Evolutionary conservation across 2,329 filamentous ascomycete species (phyloP), one percentile per base, ranked within the genome.

Genomic region (Niveomyces coronatus): DNA sequence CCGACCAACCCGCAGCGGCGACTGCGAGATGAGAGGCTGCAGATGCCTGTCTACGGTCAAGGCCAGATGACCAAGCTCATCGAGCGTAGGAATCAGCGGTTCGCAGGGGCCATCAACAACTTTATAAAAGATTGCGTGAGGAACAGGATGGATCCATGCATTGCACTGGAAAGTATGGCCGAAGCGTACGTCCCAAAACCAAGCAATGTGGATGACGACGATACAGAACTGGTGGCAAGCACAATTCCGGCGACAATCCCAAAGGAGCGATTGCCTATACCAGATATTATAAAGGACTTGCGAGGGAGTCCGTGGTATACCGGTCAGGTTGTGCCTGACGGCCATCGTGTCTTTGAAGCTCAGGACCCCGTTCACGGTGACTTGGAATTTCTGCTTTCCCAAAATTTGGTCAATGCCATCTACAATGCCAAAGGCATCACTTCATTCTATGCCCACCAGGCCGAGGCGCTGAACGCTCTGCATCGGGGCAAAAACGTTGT

Each of bases 341-440:
- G 91, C 0, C 87, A 95, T 62, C 76, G 88, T 23, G 84, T 94
- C 0, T 93, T 95, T 51, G 86, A 94, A 47, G 76, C 84, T 2
- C 88, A 94, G 51, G 75, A 81, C 46, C 69, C 89, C 0, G 72
- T 88, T 0, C 87, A 84, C 50, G 88, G 86, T 1, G 82, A 94
- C 29, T 68, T 98, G 34, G 74, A 82, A 19, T 98, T 96, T 53
- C 65, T 82, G 14, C 70, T 98, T 7, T 94, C 87, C 37, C 91
- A 98, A 55, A 75, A 84, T 46, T 64, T 98, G 35, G 88, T 98
- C n/a, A 94, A 98, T 56, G 89, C 91, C 1, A 61, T 98, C 1
- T 98, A 93, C 63, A 96, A 96, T 49, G 84, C 85, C 8, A 85
- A 82, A 49, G 79, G 79, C 3, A 96, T 98, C 42, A 85, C 80